These are phyloP conservation scores for Nicotiana rustica DNA, from an alignment of 305 asterid genomes.

Conservation along the genomic window DNA sequence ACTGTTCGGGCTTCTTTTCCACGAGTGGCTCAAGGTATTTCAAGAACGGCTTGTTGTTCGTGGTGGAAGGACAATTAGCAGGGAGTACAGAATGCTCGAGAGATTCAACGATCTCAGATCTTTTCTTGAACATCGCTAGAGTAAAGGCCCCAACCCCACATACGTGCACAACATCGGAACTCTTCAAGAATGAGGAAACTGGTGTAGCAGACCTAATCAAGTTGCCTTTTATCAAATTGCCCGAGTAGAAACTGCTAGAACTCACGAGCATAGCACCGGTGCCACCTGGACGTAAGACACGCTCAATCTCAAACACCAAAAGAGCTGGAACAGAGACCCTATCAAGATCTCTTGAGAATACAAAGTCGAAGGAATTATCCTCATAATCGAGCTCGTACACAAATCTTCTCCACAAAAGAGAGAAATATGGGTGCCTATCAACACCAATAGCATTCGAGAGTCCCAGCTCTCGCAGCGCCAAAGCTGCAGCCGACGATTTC, in stretches of 20 bases:
- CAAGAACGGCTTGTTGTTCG: slow-evolving; percentile 63
- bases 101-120: slow-evolving; percentile 46
- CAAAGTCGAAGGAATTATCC: slow-evolving; percentile 71
- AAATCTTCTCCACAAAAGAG: slow-evolving; percentile 69
- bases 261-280: slow-evolving; percentile 71
- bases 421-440: slow-evolving; percentile 73
- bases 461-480: slow-evolving; percentile 70
- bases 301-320: slow-evolving; percentile 79
- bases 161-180: slow-evolving; percentile 62
- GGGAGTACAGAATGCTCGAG: slow-evolving; percentile 67
- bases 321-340: slow-evolving; percentile 73
- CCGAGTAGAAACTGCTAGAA: slow-evolving; percentile 47
- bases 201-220: slow-evolving; percentile 56
- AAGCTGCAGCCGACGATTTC: slow-evolving; percentile 58
- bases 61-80: slow-evolving; percentile 60
- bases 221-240: slow-evolving; percentile 50
- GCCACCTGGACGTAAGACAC: slow-evolving; percentile 83
- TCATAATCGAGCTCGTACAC: slow-evolving; percentile 71
- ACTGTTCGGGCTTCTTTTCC: slow-evolving; percentile 20
- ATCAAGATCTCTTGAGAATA: slow-evolving; percentile 75
- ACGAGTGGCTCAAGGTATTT: slow-evolving; percentile 66
- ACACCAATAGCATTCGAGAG: slow-evolving; percentile 57
- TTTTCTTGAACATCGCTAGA: slow-evolving; percentile 71
- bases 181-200: slow-evolving; percentile 58
- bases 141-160: slow-evolving; percentile 59